Conservation (phyloP, 164 flowering plant genomes). For the Magnolia sinica region DNA sequence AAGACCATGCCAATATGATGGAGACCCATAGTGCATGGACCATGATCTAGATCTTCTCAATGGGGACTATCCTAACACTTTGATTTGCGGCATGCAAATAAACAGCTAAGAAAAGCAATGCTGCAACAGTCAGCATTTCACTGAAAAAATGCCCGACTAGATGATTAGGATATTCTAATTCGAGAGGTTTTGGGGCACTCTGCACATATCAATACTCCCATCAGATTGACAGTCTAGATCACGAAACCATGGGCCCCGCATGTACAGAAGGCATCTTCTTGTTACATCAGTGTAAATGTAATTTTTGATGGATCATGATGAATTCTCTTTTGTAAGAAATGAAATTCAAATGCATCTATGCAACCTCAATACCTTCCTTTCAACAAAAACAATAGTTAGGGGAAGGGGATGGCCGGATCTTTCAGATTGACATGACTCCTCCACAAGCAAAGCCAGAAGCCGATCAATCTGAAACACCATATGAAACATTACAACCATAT, state of each 20-base stretch:
- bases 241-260: background rate
- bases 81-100: no score
- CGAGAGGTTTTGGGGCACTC: background rate
- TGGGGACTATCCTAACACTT: no score
- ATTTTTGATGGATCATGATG: background rate
- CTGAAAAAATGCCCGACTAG: background rate
- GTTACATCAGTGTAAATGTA: background rate
- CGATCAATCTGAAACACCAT: slow-evolving; percentile 43
- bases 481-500: background rate
- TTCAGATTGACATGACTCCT: slow-evolving; percentile 50
- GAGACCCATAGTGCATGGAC: background rate
- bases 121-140: background rate
- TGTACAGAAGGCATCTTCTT: background rate
- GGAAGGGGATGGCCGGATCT: slow-evolving; percentile 45
- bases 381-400: slow-evolving; percentile 67
- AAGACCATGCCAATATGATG: background rate
- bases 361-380: slow-evolving; percentile 43
- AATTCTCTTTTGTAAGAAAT: background rate
- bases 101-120: background rate
- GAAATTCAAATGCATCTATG: background rate
- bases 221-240: background rate
- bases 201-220: background rate
- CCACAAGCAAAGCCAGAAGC: slow-evolving; percentile 56
- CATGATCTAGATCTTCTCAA: background rate
- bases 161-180: background rate